phyloP scores from a whole-genome alignment of 345 rosid genomes.

The Boechera stricta region DNA sequence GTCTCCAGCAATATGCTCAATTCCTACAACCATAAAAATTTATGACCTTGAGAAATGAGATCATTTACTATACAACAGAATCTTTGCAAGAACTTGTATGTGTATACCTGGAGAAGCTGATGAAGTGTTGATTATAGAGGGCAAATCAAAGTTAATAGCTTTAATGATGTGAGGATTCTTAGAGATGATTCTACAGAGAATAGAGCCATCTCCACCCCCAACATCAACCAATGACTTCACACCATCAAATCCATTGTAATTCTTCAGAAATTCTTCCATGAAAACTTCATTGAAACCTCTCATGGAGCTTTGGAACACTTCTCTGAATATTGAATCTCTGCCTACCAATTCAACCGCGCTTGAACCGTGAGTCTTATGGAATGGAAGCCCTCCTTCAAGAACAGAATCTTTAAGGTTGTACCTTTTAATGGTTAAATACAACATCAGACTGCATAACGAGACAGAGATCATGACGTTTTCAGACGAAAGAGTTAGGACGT shows the following conservation, averaged over 20 bases:
- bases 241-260: conserved; percentile 53
- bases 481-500: background rate
- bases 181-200: conserved; percentile 54
- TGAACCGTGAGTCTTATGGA: conserved; percentile 58
- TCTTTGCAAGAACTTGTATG: background rate
- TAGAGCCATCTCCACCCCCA: conserved; percentile 62
- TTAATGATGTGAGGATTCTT: conserved; percentile 49
- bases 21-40: conserved; percentile 33
- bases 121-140: conserved; percentile 43
- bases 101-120: conserved; percentile 48
- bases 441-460: background rate
- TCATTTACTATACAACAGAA: background rate
- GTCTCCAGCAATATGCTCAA: conserved; percentile 54
- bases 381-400: conserved; percentile 58
- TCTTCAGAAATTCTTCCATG: conserved; percentile 48
- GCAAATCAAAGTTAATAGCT: conserved; percentile 60
- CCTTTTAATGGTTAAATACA: conserved; percentile 36
- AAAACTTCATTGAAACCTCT: conserved; percentile 52
- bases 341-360: conserved; percentile 41
- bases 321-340: conserved; percentile 46
- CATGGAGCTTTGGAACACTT: conserved; percentile 48
- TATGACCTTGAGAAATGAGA: conserved; percentile 3
- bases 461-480: conserved; percentile 7
- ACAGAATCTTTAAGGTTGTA: conserved; percentile 54
- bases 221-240: conserved; percentile 56